Evolutionary conservation across 2,329 filamentous ascomycete species (phyloP).

Genomic region (Davidsoniella neocaledoniae): DNA sequence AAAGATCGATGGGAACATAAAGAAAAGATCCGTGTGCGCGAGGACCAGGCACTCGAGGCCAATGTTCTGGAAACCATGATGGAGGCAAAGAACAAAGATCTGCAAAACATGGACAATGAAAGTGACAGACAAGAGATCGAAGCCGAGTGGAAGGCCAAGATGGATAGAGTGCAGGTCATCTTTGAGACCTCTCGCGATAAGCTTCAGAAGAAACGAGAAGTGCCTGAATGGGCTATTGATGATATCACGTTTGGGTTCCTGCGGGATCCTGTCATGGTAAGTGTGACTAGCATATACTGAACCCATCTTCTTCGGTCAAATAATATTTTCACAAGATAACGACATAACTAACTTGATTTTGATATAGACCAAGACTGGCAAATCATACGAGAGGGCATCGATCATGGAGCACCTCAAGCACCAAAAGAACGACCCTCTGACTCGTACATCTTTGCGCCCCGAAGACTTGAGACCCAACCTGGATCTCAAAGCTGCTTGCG

Average conservation of each 20-base stretch:
- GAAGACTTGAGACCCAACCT: conserved; percentile 68
- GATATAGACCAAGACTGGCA: conserved; percentile 58
- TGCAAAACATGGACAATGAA: conserved; percentile 25
- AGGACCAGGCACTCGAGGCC: conserved; percentile 39
- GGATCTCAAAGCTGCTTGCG: conserved; percentile 62
- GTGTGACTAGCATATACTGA: conserved; percentile 14
- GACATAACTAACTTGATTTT: conserved; percentile 10
- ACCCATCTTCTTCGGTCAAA: not conserved
- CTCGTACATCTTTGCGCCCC: conserved; percentile 52
- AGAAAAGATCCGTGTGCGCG: conserved; percentile 44
- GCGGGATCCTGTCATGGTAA: conserved; percentile 48
- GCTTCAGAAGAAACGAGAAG: conserved; percentile 33
- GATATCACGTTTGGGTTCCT: conserved; percentile 60
- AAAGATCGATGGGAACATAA: conserved; percentile 69
- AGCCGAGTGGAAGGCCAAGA: conserved; percentile 31
- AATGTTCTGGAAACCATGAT: conserved; percentile 39
- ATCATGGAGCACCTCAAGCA: conserved; percentile 74
- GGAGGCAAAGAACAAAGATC: conserved; percentile 23
- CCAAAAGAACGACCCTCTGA: conserved; percentile 63
- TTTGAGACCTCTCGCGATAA: conserved; percentile 35
- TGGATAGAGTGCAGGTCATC: conserved; percentile 25
- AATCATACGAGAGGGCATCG: conserved; percentile 75
- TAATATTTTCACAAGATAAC: not conserved
- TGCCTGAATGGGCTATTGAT: conserved; percentile 63
- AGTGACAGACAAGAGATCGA: conserved; percentile 31